phyloP scores from a whole-genome alignment of 2,329 filamentous ascomycete genomes.

The Pseudocercospora cruenta region DNA sequence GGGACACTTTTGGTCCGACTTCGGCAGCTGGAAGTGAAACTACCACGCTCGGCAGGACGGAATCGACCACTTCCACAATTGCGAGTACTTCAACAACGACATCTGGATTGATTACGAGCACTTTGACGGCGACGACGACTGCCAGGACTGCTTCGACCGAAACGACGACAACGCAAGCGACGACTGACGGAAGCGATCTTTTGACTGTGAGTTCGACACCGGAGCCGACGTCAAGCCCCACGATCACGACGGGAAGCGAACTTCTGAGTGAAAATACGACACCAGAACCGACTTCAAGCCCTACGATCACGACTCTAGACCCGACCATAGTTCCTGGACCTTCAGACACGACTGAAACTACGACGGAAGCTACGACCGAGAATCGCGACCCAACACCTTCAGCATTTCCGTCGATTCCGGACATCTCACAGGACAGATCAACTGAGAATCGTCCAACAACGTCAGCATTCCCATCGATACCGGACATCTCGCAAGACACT shows the following conservation, averaged over 20 bases:
- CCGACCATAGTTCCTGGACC: not conserved
- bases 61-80: not conserved
- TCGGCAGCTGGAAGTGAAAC: not conserved
- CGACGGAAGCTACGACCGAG: not conserved
- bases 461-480: not conserved
- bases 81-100: not conserved
- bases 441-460: not conserved
- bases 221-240: not conserved
- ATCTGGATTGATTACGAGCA: not conserved
- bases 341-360: not conserved
- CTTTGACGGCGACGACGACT: not conserved
- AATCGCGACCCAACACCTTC: not conserved
- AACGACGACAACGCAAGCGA: not conserved
- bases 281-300: not conserved
- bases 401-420: not conserved
- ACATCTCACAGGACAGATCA: not conserved
- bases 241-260: not conserved
- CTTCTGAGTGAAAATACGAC: not conserved
- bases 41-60: not conserved
- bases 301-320: not conserved
- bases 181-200: not conserved
- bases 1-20: constrained; percentile 70
- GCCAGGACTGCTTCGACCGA: not conserved
- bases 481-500: not conserved
- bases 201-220: not conserved